Base-by-base conservation (phyloP, 495 filamentous ascomycete genomes). In the Penicillium silybi region DNA sequence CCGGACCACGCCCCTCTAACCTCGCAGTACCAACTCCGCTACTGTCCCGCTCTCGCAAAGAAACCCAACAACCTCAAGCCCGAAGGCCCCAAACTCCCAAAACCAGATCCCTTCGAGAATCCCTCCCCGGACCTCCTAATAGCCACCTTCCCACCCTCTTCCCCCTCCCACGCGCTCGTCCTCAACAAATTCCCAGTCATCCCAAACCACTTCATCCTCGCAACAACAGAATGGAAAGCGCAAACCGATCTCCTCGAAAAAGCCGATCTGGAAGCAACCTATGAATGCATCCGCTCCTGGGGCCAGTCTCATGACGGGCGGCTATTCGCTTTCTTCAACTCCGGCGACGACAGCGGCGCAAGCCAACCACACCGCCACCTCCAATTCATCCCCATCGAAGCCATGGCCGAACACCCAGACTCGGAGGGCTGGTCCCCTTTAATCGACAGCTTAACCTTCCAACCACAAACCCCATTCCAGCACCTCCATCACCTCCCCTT, bases 181-280 rank as follows among this genome's bases (percentile, higher is more conserved):
- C 71, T 95, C 42, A 92, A 92, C 71, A 92, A 91, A 63, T 95
- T 82, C 61, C 86, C 89, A 16, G 78, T 95, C 17, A 88, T 91
- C 26, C 79, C 80, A 0, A 78, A 88, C 44, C 89, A 95, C 65
- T 90, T 88, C 69, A 89, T 95, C 52, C 76, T 95, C 44, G 79
- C 84, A 0, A 95, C 89, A 1, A 81, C 63, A 43, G 67, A 65
- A 18, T 84, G 86, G 73, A 81, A 85, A 54, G 63, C 70, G 3
- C 89, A 92, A 67, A 87, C 85, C 1, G 74, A 88, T 57, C 48
- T 89, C 0, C 71, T 95, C 4, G 84, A 87, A 41, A 61, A 72
- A 22, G 74, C 70, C 8, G 89, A 95, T 63, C 69, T 95, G 41
- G 79, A 72, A 11, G 81, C 80, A 10, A 77, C 85, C 19, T 86